Evolutionary conservation across 129 eudicot genomes (phyloP).

Genomic region (Flaveria trinervia): DNA sequence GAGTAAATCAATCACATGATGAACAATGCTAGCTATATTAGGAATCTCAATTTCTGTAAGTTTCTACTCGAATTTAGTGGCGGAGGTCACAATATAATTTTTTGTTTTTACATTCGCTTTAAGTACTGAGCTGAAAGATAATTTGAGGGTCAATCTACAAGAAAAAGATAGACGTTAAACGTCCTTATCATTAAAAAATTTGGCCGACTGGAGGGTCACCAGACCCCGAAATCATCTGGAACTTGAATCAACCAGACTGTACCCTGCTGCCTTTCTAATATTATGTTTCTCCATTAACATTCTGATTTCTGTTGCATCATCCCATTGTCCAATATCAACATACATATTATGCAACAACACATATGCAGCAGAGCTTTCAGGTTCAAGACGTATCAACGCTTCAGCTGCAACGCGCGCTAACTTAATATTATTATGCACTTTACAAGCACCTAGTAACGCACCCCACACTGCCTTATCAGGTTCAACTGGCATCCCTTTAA

Average conservation of each 20-base stretch:
- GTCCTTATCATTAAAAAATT: neutral
- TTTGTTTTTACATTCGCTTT: too few species aligned
- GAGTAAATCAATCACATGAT: too few species aligned
- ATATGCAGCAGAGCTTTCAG: slow-evolving; percentile 36
- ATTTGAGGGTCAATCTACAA: neutral
- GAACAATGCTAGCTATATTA: too few species aligned
- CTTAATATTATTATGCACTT: slow-evolving; percentile 74
- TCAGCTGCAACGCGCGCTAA: slow-evolving; percentile 71
- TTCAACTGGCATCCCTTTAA: slow-evolving; percentile 52
- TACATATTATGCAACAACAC: slow-evolving; percentile 65
- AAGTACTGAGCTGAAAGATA: too few species aligned
- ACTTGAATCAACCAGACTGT: slow-evolving; percentile 50
- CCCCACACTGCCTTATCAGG: slow-evolving; percentile 86
- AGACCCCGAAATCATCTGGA: slow-evolving; percentile 10
- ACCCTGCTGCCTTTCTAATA: slow-evolving; percentile 52
- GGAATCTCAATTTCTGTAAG: too few species aligned
- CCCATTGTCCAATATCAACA: slow-evolving; percentile 62
- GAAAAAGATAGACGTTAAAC: neutral
- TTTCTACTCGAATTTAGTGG: too few species aligned
- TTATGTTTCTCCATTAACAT: slow-evolving; percentile 47
- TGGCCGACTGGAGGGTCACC: neutral
- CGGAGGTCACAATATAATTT: too few species aligned
- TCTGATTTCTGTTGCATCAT: slow-evolving; percentile 58
- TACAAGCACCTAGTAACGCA: slow-evolving; percentile 71
- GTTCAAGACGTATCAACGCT: slow-evolving; percentile 41